Base-by-base conservation (phyloP, 2,329 filamentous ascomycete genomes). In the Falciphora oryzae region DNA sequence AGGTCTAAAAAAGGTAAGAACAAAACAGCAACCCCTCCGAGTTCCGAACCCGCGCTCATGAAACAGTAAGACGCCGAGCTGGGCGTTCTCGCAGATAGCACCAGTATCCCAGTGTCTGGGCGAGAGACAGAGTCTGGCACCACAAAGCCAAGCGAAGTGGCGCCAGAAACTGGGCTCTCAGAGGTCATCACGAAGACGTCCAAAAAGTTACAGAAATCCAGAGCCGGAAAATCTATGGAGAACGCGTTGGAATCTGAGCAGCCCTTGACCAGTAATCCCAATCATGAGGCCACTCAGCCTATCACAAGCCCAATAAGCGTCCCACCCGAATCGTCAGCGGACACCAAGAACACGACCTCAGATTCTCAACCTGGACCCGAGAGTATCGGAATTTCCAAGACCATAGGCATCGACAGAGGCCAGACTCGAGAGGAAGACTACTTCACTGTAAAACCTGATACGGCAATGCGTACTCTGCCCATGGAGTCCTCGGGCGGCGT, bases 1-100 rank as follows among this genome's bases (percentile, higher is more conserved):
- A 77, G 75, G 65, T 71, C 72, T 57, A 76, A 77, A 68, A 76
- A 76, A 56, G 68, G 69, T 65, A 72, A 70, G 66, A 68, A 64
- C 38, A 68, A 67, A 59, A 65, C 66, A 16, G 66, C 65, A 62
- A 69, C 69, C 29, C 50, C 50, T 27, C 27, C 60, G 5, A 64
- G 64, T 22, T 66, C 50, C 27, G 64, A 65, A 31, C 6, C 63
- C 5, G 57, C 63, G 10, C 65, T 57, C 31, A 66, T 35, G 31
- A n/a, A 61, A 38, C 44, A 31, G 25, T 25, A 63, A 63, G 28
- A 63, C 32, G 28, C 31, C 27, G 53, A 38, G 25, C 32, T 50
- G 4, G 28, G 22, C 38, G 60, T 10, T 38, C 60, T 50, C 13
- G 25, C 60, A 28, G 25, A 29, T n/a, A 25, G 18, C 8, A 18